phyloP scores from a whole-genome alignment of 768 basidiomycete species.

The Leccinum boreale region DNA sequence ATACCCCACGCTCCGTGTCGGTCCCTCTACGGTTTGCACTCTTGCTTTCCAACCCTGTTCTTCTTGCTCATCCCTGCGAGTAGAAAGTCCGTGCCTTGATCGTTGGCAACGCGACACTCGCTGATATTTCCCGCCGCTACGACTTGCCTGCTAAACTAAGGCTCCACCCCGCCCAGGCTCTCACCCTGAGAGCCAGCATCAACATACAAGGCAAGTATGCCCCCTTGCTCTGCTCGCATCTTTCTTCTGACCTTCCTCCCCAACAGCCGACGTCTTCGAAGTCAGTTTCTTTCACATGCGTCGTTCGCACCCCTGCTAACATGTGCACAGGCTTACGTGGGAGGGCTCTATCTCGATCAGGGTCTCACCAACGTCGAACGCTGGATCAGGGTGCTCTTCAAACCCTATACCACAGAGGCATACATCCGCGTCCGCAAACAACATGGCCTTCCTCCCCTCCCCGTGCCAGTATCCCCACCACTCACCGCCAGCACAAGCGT shows the following conservation, averaged over 20 bases:
- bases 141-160: conserved; percentile 57
- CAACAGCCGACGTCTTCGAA: conserved; percentile 75
- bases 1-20: conserved; percentile 70
- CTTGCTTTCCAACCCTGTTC: neutral
- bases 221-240: conserved; percentile 1
- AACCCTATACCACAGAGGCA: conserved; percentile 58
- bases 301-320: neutral
- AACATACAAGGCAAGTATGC: conserved; percentile 63
- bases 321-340: conserved; percentile 61
- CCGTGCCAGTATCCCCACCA: conserved; percentile 24
- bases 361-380: conserved; percentile 51
- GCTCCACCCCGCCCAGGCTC: conserved; percentile 69
- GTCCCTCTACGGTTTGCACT: conserved; percentile 59
- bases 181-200: conserved; percentile 63
- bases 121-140: conserved; percentile 67
- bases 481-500: conserved; percentile 13
- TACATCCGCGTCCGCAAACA: conserved; percentile 63
- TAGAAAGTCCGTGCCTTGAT: conserved; percentile 79
- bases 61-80: neutral
- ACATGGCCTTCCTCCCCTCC: conserved; percentile 57
- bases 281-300: conserved; percentile 34
- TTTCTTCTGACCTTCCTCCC: conserved; percentile 1
- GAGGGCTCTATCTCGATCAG: conserved; percentile 46
- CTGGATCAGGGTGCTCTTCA: conserved; percentile 65
- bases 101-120: conserved; percentile 72